phyloP scores from a whole-genome alignment of 2,329 filamentous ascomycete genomes.

The Fusarium transvaalense region DNA sequence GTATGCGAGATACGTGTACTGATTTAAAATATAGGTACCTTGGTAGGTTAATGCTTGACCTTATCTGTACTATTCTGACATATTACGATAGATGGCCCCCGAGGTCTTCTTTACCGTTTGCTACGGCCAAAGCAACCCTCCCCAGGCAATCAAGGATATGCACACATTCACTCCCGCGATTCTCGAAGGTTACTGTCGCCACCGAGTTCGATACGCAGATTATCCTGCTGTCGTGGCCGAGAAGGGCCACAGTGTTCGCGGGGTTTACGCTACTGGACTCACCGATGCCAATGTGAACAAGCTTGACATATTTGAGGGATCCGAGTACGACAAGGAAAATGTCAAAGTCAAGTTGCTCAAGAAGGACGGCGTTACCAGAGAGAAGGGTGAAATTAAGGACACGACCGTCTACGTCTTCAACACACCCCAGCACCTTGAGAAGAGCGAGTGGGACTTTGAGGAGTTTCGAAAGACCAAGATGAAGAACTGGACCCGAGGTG shows the following conservation, averaged over 20 bases:
- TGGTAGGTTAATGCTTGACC: slow-evolving; percentile 47
- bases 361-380: slow-evolving; percentile 54
- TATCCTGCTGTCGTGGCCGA: slow-evolving; percentile 83
- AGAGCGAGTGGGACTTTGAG: slow-evolving; percentile 87
- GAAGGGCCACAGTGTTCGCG: slow-evolving; percentile 71
- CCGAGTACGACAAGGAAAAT: slow-evolving; percentile 73
- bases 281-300: slow-evolving; percentile 80
- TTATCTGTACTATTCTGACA: slow-evolving; percentile 37
- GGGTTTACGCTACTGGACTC: slow-evolving; percentile 81
- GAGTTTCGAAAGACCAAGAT: slow-evolving; percentile 83
- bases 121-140: slow-evolving; percentile 68
- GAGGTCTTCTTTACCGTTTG: slow-evolving; percentile 88
- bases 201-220: slow-evolving; percentile 75
- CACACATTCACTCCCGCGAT: slow-evolving; percentile 78
- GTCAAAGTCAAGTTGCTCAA: slow-evolving; percentile 66
- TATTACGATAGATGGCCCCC: slow-evolving; percentile 75
- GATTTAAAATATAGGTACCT: slow-evolving; percentile 47
- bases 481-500: slow-evolving; percentile 65
- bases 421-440: slow-evolving; percentile 68
- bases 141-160: slow-evolving; percentile 65
- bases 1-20: not conserved
- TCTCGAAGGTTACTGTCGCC: slow-evolving; percentile 78
- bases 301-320: slow-evolving; percentile 86
- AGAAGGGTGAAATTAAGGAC: slow-evolving; percentile 61
- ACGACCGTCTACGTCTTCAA: slow-evolving; percentile 76